phyloP scores from a whole-genome alignment of 306 rosid genomes.

The Pterocarpus macrocarpus region DNA sequence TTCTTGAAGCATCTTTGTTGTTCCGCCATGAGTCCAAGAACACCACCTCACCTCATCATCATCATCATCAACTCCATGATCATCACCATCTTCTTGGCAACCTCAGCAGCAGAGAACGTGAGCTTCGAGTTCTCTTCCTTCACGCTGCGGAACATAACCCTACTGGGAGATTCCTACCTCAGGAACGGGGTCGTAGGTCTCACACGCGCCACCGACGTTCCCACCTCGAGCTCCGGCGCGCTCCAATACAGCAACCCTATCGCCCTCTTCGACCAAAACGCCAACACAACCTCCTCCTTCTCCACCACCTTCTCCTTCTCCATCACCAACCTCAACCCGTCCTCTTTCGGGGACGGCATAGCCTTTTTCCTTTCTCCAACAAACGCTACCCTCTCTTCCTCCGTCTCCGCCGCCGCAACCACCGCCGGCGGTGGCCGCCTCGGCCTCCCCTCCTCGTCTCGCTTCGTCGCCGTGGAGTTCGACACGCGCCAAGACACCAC shows the following conservation, averaged over 20 bases:
- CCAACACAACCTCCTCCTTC: slow-evolving; percentile 75
- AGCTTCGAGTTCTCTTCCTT: slow-evolving; percentile 67
- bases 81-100: background rate
- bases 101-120: slow-evolving; percentile 37
- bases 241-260: slow-evolving; percentile 67
- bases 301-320: slow-evolving; percentile 72
- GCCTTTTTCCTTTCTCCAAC: slow-evolving; percentile 70
- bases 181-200: slow-evolving; percentile 74
- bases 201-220: slow-evolving; percentile 72
- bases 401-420: background rate
- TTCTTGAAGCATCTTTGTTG: background rate
- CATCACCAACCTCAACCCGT: slow-evolving; percentile 60
- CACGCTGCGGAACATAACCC: slow-evolving; percentile 79
- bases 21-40: slow-evolving; percentile 10
- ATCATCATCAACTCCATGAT: background rate
- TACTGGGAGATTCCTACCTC: slow-evolving; percentile 87
- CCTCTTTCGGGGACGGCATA: slow-evolving; percentile 69
- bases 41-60: slow-evolving; percentile 30
- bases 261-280: slow-evolving; percentile 50
- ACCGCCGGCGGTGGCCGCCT: background rate
- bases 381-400: background rate
- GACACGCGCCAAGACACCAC: slow-evolving; percentile 60
- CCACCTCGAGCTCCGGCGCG: slow-evolving; percentile 74
- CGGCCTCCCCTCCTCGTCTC: slow-evolving; percentile 10
- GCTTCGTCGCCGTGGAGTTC: slow-evolving; percentile 69